A percentile compares a stretch with the other conserved stretches of the same genome.
Conservation (phyloP, 2,329 filamentous ascomycete genomes). For the Acrocalymma vagum region DNA sequence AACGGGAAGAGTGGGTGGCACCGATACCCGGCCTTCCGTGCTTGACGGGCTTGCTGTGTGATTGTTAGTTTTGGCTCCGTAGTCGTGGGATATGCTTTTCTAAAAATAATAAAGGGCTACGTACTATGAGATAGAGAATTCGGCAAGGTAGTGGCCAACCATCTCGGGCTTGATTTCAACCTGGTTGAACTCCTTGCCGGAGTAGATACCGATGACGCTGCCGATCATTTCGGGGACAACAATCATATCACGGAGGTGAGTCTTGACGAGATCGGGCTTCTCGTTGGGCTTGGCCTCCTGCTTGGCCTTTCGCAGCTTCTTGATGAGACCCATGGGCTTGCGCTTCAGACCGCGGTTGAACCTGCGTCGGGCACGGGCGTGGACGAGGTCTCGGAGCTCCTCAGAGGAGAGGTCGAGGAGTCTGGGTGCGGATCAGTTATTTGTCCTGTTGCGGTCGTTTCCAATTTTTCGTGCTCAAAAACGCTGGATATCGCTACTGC, state of each 20-base stretch:
- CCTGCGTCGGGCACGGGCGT: slow-evolving; percentile 96
- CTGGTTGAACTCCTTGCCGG: slow-evolving; percentile 99
- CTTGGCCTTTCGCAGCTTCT: slow-evolving; percentile 97
- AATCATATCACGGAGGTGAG: slow-evolving; percentile 99
- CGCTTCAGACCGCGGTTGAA: slow-evolving; percentile 99
- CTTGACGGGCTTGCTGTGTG: slow-evolving; percentile 94
- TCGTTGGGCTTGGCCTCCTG: slow-evolving; percentile 77
- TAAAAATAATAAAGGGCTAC: slow-evolving; percentile 52
- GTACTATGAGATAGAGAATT: slow-evolving; percentile 99
- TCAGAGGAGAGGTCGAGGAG: slow-evolving; percentile 98
- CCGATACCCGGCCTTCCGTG: slow-evolving; percentile 99
- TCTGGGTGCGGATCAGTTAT: slow-evolving; percentile 61
- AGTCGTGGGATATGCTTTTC: no score
- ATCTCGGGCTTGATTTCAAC: slow-evolving; percentile 99
- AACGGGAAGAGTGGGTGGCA: slow-evolving; percentile 99
- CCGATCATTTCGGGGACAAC: slow-evolving; percentile 99
- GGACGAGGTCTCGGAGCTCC: slow-evolving; percentile 98
- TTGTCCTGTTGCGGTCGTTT: slow-evolving; percentile 11
- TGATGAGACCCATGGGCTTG: slow-evolving; percentile 99
- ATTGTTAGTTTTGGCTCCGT: slow-evolving; percentile 49
- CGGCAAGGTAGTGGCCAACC: slow-evolving; percentile 99
- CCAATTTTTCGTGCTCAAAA: no score
- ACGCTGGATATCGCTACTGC: slow-evolving; percentile 4
- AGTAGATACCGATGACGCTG: slow-evolving; percentile 98
- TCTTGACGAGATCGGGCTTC: slow-evolving; percentile 99